Conservation (phyloP, 2,329 filamentous ascomycete genomes). For the Ceratocystis eucalypticola region DNA sequence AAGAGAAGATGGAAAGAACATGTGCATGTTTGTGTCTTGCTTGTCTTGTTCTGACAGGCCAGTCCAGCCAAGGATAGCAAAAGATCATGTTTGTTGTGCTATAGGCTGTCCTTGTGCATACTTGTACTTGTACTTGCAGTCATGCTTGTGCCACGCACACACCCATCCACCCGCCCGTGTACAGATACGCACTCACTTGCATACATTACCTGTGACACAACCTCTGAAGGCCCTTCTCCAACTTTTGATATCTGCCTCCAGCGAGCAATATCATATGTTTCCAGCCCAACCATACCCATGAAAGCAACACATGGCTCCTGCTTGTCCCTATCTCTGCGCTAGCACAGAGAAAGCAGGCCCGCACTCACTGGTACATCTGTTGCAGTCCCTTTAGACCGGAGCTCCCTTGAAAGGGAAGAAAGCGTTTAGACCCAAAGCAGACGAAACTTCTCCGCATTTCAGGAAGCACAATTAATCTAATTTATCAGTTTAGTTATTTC, state of each 20-base stretch:
- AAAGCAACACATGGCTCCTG: too few species aligned
- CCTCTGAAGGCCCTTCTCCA: neutral
- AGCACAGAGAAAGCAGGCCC: neutral
- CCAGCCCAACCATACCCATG: neutral
- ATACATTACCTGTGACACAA: neutral
- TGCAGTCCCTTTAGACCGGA: conserved; percentile 10
- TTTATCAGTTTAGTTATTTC: neutral
- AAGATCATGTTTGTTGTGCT: neutral
- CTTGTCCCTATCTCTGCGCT: neutral
- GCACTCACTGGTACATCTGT: neutral
- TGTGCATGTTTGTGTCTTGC: too few species aligned
- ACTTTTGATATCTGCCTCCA: neutral
- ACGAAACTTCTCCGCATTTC: neutral
- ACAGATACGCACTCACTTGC: neutral
- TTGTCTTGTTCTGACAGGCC: too few species aligned
- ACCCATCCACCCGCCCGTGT: neutral
- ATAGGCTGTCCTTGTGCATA: neutral
- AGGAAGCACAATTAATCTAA: neutral
- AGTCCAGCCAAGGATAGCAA: too few species aligned
- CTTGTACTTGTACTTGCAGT: neutral
- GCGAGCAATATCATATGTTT: neutral
- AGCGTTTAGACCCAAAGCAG: conserved; percentile 4
- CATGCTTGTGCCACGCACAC: neutral
- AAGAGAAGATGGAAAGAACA: too few species aligned
- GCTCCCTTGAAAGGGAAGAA: neutral